Conservation (phyloP, 192 early-diverging fungal genomes). For the Chytriomyces confervae region DNA sequence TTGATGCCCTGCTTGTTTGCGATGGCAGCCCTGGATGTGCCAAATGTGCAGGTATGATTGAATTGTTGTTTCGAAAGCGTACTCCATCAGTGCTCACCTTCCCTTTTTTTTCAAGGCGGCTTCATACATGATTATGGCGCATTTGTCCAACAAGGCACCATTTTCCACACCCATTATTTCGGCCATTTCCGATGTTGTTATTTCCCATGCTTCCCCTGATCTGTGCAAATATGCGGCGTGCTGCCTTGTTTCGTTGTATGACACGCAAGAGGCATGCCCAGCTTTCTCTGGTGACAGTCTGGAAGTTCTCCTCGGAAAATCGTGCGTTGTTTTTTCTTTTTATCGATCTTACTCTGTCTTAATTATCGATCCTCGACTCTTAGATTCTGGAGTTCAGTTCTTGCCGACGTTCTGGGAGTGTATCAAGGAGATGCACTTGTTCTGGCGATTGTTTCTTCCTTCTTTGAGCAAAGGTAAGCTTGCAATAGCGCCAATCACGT, state of each 20-base stretch:
- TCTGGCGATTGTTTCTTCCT: slow-evolving; percentile 3
- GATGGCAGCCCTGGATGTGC: slow-evolving; percentile 52
- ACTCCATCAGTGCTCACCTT: background rate
- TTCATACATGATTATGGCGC: slow-evolving; percentile 72
- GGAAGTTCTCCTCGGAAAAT: background rate
- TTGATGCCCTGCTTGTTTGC: slow-evolving; percentile 67
- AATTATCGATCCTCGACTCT: too few species aligned
- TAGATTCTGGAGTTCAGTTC: slow-evolving; percentile 5
- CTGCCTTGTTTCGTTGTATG: slow-evolving; percentile 37
- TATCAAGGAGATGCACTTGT: slow-evolving; percentile 27
- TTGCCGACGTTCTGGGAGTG: slow-evolving; percentile 16
- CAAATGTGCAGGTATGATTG: slow-evolving; percentile 51
- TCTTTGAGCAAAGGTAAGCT: slow-evolving; percentile 17
- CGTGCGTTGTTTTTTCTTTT: background rate
- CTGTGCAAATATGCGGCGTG: slow-evolving; percentile 31
- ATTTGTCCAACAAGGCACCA: slow-evolving; percentile 58
- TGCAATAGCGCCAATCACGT: too few species aligned
- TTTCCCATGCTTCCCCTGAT: slow-evolving; percentile 30
- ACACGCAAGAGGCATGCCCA: slow-evolving; percentile 19
- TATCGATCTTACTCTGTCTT: too few species aligned
- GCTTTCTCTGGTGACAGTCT: background rate
- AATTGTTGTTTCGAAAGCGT: slow-evolving; percentile 23
- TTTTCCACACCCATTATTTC: slow-evolving; percentile 53
- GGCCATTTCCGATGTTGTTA: slow-evolving; percentile 54
- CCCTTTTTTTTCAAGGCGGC: background rate